Evolutionary conservation across 2,329 filamentous ascomycete genomes (phyloP), one percentile per base, ranked within the genome.

Genomic region (Cytospora piceae): DNA sequence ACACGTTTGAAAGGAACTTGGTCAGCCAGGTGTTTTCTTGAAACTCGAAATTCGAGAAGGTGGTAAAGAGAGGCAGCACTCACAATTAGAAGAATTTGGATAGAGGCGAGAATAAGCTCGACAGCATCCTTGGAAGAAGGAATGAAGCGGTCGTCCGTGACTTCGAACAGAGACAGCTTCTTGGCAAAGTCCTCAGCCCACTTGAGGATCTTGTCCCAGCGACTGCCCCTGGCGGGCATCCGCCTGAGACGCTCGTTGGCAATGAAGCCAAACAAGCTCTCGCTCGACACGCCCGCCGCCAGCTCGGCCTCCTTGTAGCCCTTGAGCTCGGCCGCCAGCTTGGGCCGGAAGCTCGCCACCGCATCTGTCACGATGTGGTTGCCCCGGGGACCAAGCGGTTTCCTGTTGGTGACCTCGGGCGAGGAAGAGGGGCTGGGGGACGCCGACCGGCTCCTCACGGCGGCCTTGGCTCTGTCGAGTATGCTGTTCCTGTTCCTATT

Each of bases 131-230:
- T 68, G 63, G 66, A 68, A 6, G 66, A 68, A 15, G 66, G 66
- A 39, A 68, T 68, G 15, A 68, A 68, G 59, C 54, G 58, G 31
- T 68, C 66, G 24, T 66, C 66, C 17, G 63, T 62, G 27, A 68
- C 56, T 59, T 68, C 66, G 27, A 68, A 68, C 27, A 68, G 63
- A 37, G 66, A 63, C 42, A 68, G 66, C 59, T 63, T 68, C 66
- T 68, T 68, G 63, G 66, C 63, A 56, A 68, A 68, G 55, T 68
- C 66, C 37, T 68, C 66, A 34, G 63, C 63, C 63, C 64, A 65
- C 31, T 68, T 68, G 49, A 68, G 63, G 60, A 68, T 68, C 58
- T 68, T 68, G 56, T 68, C 66, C 66, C 66, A 68, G 24, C 66
- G 66, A 39, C 66, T 68, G 63, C 66, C 66, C 53, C 66, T 54